Percentiles rank a stretch among this genome's conserved stretches.
These are phyloP conservation scores for Coleophoma cylindrospora DNA, from an alignment of 2,329 filamentous ascomycete species.

Conservation along the genomic window DNA sequence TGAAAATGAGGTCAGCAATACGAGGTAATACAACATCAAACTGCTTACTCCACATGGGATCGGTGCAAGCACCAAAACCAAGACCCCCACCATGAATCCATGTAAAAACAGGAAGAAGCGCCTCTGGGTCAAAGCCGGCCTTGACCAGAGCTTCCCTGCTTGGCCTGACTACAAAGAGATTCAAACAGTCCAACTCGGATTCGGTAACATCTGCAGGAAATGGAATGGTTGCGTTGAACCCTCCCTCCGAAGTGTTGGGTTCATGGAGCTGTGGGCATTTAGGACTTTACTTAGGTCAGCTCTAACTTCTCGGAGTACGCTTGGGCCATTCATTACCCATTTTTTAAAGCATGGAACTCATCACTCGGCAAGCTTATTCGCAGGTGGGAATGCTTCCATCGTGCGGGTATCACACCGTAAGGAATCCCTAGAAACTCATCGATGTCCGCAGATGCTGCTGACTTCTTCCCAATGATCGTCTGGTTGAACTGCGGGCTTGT, in stretches of 20 bases:
- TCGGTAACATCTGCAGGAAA: slow-evolving; percentile 3
- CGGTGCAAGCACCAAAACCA: slow-evolving; percentile 29
- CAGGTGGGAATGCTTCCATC: slow-evolving; percentile 6
- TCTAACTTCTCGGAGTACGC: too few species aligned
- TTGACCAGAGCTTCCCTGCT: slow-evolving; percentile 1
- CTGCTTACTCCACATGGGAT: slow-evolving; percentile 30
- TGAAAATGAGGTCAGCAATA: slow-evolving; percentile 28
- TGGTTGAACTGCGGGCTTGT: not conserved
- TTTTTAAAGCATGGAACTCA: slow-evolving; percentile 1
- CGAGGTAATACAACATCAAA: not conserved
- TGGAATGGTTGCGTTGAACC: slow-evolving; percentile 1
- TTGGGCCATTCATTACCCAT: slow-evolving; percentile 1
- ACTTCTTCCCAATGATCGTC: slow-evolving; percentile 3
- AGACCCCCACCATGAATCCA: slow-evolving; percentile 67
- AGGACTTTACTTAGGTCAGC: not conserved
- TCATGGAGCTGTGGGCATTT: slow-evolving; percentile 6
- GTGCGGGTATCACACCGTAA: slow-evolving; percentile 3
- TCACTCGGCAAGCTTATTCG: not conserved
- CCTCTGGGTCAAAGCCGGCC: slow-evolving; percentile 26
- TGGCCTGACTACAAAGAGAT: slow-evolving; percentile 5
- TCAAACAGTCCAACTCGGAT: slow-evolving; percentile 6
- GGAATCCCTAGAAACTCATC: slow-evolving; percentile 8
- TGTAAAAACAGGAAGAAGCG: slow-evolving; percentile 52
- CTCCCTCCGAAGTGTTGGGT: slow-evolving; percentile 1
- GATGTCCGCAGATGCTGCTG: slow-evolving; percentile 1